Conservation (phyloP, 1,284 basidiomycete genomes). For the Neolentinus lepideus region DNA sequence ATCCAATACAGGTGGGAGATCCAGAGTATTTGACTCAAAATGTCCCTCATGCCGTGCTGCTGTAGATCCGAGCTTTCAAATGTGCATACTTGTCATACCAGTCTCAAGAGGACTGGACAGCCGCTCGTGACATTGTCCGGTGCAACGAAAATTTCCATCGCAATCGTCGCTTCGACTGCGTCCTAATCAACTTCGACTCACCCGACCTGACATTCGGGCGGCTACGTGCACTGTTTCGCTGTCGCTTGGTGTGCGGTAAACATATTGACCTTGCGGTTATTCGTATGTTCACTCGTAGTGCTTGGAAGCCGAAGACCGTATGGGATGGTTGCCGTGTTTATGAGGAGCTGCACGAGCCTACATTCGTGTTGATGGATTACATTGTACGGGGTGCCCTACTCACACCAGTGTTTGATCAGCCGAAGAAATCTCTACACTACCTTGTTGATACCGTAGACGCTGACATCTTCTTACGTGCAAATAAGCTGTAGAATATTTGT, state of each 20-base stretch:
- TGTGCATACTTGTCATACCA: slow-evolving; percentile 17
- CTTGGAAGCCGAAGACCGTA: slow-evolving; percentile 17
- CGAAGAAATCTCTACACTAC: slow-evolving; percentile 3
- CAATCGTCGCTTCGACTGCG: slow-evolving; percentile 13
- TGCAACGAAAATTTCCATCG: slow-evolving; percentile 18
- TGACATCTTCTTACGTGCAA: slow-evolving; percentile 18
- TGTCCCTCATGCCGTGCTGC: neutral
- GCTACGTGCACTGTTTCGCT: slow-evolving; percentile 9
- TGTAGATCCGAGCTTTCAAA: slow-evolving; percentile 16
- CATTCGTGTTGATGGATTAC: slow-evolving; percentile 11
- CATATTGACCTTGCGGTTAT: slow-evolving; percentile 16
- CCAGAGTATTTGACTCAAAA: no score
- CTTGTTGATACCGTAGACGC: slow-evolving; percentile 12
- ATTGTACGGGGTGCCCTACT: slow-evolving; percentile 13
- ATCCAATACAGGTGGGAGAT: slow-evolving; percentile 10
- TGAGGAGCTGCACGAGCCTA: slow-evolving; percentile 5
- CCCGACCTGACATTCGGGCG: slow-evolving; percentile 12
- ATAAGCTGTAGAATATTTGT: neutral
- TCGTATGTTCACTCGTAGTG: slow-evolving; percentile 10
- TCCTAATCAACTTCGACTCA: slow-evolving; percentile 14
- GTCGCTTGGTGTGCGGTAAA: slow-evolving; percentile 10
- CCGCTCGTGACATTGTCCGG: slow-evolving; percentile 15
- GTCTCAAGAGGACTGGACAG: slow-evolving; percentile 18
- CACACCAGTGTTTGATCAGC: slow-evolving; percentile 9
- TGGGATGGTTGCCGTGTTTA: slow-evolving; percentile 16